Percentiles rank a stretch among this genome's conserved stretches.
These are phyloP conservation scores for Quercus variabilis DNA, from an alignment of 306 rosid genomes.

Conservation along the genomic window DNA sequence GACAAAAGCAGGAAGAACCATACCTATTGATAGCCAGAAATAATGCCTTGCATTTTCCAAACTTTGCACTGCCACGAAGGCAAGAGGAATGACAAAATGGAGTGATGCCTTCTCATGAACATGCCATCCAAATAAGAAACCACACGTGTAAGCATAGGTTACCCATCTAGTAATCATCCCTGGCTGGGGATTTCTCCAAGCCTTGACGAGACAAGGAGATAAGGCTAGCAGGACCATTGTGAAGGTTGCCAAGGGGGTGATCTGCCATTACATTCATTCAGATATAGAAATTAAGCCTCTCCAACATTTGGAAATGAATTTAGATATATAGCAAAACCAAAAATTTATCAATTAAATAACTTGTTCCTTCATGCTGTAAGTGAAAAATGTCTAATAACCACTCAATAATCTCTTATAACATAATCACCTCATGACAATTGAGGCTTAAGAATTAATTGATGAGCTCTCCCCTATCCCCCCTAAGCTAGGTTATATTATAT, in stretches of 20 bases:
- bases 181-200: constrained; percentile 80
- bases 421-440: not conserved
- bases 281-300: constrained; percentile 12
- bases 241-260: constrained; percentile 68
- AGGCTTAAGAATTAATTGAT: not conserved
- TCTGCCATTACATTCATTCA: constrained; percentile 46
- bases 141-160: constrained; percentile 87
- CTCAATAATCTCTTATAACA: not conserved
- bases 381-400: not conserved
- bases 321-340: not conserved
- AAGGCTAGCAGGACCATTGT: constrained; percentile 71
- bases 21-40: constrained; percentile 78
- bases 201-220: constrained; percentile 85
- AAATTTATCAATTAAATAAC: not conserved
- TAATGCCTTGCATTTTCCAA: constrained; percentile 75
- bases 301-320: not conserved
- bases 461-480: not conserved
- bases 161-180: constrained; percentile 73
- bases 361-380: not conserved
- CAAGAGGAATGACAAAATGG: constrained; percentile 88
- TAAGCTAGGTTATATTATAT: not conserved
- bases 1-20: constrained; percentile 12
- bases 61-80: constrained; percentile 59
- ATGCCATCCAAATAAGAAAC: constrained; percentile 96
- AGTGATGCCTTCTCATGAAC: constrained; percentile 96